A percentile compares a stretch with the other conserved stretches of the same genome.
Conservation (phyloP, 2,329 filamentous ascomycete species). For the Colletotrichum tabaci region DNA sequence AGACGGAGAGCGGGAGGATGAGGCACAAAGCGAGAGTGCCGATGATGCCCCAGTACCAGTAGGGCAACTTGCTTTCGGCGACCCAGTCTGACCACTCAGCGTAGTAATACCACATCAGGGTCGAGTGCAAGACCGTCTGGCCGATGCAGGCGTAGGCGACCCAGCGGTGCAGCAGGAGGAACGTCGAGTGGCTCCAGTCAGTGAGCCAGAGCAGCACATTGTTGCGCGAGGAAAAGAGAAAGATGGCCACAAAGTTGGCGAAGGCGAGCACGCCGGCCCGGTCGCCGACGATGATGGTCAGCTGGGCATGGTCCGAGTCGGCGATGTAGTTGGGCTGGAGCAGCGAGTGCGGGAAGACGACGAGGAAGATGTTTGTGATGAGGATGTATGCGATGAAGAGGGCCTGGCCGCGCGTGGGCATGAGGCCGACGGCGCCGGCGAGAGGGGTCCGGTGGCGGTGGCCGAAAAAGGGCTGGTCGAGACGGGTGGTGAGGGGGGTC, state of each 20-base stretch:
- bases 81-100: conserved; percentile 6
- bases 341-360: conserved; percentile 48
- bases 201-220: conserved; percentile 54
- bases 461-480: conserved; percentile 48
- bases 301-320: conserved; percentile 42
- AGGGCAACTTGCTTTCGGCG: conserved; percentile 40
- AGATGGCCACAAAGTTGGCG: conserved; percentile 50
- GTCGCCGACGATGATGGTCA: conserved; percentile 52
- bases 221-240: conserved; percentile 54
- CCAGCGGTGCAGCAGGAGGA: conserved; percentile 55
- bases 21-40: conserved; percentile 48
- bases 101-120: conserved; percentile 46
- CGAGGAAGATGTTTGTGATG: conserved; percentile 54
- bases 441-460: conserved; percentile 45
- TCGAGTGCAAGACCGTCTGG: conserved; percentile 51
- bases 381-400: conserved; percentile 60
- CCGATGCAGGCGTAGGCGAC: conserved; percentile 48
- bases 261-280: conserved; percentile 53
- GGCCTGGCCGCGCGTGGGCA: conserved; percentile 59
- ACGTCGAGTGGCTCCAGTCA: conserved; percentile 55
- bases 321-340: conserved; percentile 46
- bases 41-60: conserved; percentile 55
- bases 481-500: conserved; percentile 34
- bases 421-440: conserved; percentile 44
- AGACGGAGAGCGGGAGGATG: conserved; percentile 48